phyloP scores from a whole-genome alignment of 805 yeast species.

The Teunomyces funiuensis region DNA sequence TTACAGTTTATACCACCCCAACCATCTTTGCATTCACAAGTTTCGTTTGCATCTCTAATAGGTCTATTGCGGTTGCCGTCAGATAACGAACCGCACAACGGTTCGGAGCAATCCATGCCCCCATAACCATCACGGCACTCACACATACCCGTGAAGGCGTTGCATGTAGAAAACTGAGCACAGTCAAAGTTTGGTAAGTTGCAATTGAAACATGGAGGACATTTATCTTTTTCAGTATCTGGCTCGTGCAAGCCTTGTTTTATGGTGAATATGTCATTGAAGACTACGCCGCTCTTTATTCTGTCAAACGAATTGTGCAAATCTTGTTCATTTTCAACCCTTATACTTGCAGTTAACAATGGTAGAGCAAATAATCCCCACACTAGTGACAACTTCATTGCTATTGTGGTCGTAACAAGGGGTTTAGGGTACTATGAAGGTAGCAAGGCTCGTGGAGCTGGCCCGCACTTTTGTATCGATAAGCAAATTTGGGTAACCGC shows the following conservation, averaged over 20 bases:
- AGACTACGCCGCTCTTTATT: slow-evolving; percentile 20
- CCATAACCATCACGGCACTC: slow-evolving; percentile 93
- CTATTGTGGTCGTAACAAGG: no score
- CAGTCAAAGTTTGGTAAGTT: slow-evolving; percentile 88
- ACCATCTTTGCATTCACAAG: slow-evolving; percentile 77
- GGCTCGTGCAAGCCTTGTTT: not conserved
- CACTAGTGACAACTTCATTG: slow-evolving; percentile 1
- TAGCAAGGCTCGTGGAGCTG: slow-evolving; percentile 2
- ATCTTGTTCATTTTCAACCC: not conserved
- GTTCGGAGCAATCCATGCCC: slow-evolving; percentile 87
- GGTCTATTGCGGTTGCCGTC: slow-evolving; percentile 68
- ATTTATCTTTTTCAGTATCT: slow-evolving; percentile 30
- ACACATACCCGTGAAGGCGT: slow-evolving; percentile 85
- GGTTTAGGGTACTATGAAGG: no score
- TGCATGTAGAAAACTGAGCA: slow-evolving; percentile 86
- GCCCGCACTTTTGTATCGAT: not conserved
- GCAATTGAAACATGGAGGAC: slow-evolving; percentile 95
- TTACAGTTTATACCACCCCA: slow-evolving; percentile 97
- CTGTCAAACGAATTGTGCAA: slow-evolving; percentile 18
- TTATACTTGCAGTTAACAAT: not conserved
- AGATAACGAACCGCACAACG: slow-evolving; percentile 79
- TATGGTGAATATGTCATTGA: slow-evolving; percentile 21
- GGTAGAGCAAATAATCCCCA: not conserved
- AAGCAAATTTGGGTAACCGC: not conserved
- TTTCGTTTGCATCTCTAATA: slow-evolving; percentile 47